Base-by-base conservation (phyloP, 768 basidiomycete species). In the Xerocomellus chrysenteron region DNA sequence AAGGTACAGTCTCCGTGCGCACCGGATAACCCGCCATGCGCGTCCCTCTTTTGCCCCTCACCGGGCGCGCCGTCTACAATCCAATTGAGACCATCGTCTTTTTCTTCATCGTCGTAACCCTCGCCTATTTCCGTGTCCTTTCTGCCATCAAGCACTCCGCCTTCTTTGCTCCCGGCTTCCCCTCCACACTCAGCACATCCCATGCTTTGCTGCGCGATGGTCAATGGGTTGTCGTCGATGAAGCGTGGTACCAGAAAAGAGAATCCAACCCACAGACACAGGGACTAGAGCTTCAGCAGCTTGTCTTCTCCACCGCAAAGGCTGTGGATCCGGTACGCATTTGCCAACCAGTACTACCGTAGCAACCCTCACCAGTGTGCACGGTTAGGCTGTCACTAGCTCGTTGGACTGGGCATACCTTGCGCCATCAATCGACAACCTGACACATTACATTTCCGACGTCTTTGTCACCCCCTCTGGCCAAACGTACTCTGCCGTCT, bases 61-160 rank as follows among this genome's bases (percentile, higher is more conserved):
- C 88, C 5, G 80, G 80, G 14, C 86, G 87, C 59, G 85, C 88
- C 2, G 87, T 87, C 16, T 84, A 84, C 70, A 85, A 79, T 5
- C 90, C 90, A 47, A 90, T 92, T 60, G 95, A 98, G 68, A 89
- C 90, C 9, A 93, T 97, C 60, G 94, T 97, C 54, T 84, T 86
- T 70, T 89, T 92, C 77, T 92, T 87, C 71, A 84, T 94, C 66
- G 71, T 95, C 57, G 89, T 90, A 21, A 98, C 97, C 1, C 82
- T 98, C 50, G 90, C 92, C 46, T 98, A 98, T 73, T 97, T 98
- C 72, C 94, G 96, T 67, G 81, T 97, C 62, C 82, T 99, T 57
- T 84, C 84, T 54, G 90, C 90, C 50, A 90, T 98, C 68, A 94
- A 95, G 65, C 86, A 94, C 65, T 92, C 90, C 0, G 80, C 90